Evolutionary conservation across 495 filamentous ascomycete species (phyloP).

Genomic region (Podospora conica): DNA sequence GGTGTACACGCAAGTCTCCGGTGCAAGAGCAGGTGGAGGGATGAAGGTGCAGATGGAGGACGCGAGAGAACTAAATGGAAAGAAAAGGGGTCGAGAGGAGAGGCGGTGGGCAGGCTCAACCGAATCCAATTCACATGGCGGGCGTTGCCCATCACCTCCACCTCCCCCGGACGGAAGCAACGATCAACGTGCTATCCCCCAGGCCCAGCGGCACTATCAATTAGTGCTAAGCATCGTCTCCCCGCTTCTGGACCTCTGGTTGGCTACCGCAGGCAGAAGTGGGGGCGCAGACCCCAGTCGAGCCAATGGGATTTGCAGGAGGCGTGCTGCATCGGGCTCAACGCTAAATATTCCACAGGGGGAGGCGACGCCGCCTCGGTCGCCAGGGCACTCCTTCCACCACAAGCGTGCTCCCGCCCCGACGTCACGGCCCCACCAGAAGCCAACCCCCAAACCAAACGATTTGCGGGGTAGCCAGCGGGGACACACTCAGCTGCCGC

Average conservation of each 20-base stretch:
- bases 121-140: neutral
- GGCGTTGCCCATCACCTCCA: slow-evolving; percentile 1
- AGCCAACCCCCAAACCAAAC: neutral
- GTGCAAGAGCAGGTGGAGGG: neutral
- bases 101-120: neutral
- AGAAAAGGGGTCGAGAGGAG: neutral
- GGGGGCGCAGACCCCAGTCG: neutral
- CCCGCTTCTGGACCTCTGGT: neutral
- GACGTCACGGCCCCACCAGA: slow-evolving; percentile 16
- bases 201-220: slow-evolving; percentile 10
- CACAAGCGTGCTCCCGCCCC: slow-evolving; percentile 4
- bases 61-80: neutral
- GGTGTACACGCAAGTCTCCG: neutral
- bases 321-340: neutral
- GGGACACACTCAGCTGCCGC: neutral
- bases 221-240: slow-evolving; percentile 2
- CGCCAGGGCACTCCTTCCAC: neutral
- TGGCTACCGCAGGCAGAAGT: slow-evolving; percentile 16
- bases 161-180: neutral
- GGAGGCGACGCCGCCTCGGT: neutral
- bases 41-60: neutral
- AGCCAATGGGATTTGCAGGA: slow-evolving; percentile 21
- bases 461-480: slow-evolving; percentile 18
- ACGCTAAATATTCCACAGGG: neutral
- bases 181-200: slow-evolving; percentile 12